Conservation (phyloP, 495 filamentous ascomycete genomes). For the Hypoxylon crocopeplum region DNA sequence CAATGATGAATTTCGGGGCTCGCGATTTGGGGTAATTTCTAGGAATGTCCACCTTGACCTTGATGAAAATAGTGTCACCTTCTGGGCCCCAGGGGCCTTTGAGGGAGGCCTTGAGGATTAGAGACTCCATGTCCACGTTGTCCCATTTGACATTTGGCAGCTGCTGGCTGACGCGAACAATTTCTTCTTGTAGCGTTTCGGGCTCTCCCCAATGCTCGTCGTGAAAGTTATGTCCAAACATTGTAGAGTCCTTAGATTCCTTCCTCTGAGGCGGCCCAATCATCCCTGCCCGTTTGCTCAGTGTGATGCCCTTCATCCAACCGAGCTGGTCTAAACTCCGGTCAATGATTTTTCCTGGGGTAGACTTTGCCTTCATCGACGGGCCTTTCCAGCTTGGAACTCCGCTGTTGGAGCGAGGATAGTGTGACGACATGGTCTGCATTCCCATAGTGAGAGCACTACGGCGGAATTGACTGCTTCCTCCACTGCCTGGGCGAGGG, state of each 20-base stretch:
- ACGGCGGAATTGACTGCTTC: conserved; percentile 43
- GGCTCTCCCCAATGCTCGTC: conserved; percentile 72
- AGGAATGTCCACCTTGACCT: conserved; percentile 82
- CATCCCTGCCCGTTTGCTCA: conserved; percentile 63
- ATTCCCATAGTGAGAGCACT: conserved; percentile 55
- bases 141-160: conserved; percentile 88
- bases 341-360: conserved; percentile 66
- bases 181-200: conserved; percentile 86
- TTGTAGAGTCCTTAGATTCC: conserved; percentile 49
- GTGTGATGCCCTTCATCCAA: conserved; percentile 95
- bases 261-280: conserved; percentile 43
- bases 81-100: conserved; percentile 86
- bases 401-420: conserved; percentile 43
- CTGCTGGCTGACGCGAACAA: conserved; percentile 80
- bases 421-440: conserved; percentile 46
- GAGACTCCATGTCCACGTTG: conserved; percentile 78
- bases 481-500: conserved; percentile 51
- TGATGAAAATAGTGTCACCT: conserved; percentile 74
- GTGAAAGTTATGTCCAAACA: conserved; percentile 52
- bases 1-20: conserved; percentile 70
- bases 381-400: conserved; percentile 54
- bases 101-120: conserved; percentile 75
- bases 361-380: conserved; percentile 69
- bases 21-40: conserved; percentile 73
- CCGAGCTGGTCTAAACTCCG: conserved; percentile 67